Base-by-base conservation (phyloP, 2,329 filamentous ascomycete species). In the Aaosphaeria arxii region DNA sequence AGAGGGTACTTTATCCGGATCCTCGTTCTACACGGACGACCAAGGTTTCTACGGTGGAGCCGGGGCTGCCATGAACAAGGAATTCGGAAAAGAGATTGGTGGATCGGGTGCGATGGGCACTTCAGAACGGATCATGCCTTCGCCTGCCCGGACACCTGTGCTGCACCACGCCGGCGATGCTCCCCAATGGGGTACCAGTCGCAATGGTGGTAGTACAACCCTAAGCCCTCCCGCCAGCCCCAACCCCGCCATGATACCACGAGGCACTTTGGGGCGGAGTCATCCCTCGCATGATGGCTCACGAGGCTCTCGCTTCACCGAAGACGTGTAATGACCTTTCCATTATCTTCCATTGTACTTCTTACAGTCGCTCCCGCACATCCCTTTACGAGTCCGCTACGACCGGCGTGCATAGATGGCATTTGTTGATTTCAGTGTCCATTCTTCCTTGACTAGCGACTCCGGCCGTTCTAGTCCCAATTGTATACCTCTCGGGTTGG, bases 121-220 rank as follows among this genome's bases (percentile, higher is more conserved):
- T n/a, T 9, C 33, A 9, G 61, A 63, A 44, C 54, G 52, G 30
- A 46, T 64, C 31, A 61, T 58, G 52, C 78, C 81, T n/a, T 81
- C 85, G n/a, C 85, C 85, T 11, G 83, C 80, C 13, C 78, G 83
- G 46, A 84, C 81, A 4, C 81, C 85, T 1, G 71, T 86, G 11
- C 79, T 80, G 48, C 78, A 81, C 49, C 73, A 78, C 43, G 58
- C 66, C 1, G 62, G 64, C 28, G 63, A 66, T 6, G 56, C 51
- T 36, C 57, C 62, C 28, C 55, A 59, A 7, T 63, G 59, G 45
- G 55, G 59, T 43, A 48, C 54, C 13, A 61, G 53, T 43, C 54
- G 48, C 43, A 57, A 50, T 40, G 47, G 45, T 9, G 49, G 51
- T 42, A 47, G 47, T 11, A 45, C 58, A 39, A 54, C 59, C 5